These are phyloP conservation scores for Phytophthora niederhauseri DNA, from an alignment of 352 stramenopile species.

Conservation along the genomic window DNA sequence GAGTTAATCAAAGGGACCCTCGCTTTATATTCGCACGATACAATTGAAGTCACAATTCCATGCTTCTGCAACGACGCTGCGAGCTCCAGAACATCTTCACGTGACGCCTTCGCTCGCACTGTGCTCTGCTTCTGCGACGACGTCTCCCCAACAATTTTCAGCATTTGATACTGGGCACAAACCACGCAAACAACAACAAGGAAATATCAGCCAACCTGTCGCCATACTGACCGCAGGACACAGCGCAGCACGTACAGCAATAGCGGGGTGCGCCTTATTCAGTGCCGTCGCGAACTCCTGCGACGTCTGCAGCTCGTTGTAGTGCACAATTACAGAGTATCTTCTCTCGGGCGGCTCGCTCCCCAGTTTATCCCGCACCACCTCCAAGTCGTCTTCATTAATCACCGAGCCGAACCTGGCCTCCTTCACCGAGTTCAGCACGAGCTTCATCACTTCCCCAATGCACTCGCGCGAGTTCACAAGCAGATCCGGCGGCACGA, in stretches of 20 bases:
- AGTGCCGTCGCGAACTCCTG: constrained; percentile 85
- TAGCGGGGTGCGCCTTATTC: constrained; percentile 69
- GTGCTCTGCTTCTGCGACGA: constrained; percentile 79
- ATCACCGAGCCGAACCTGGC: constrained; percentile 64
- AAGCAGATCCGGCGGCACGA: constrained; percentile 61
- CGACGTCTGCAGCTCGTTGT: constrained; percentile 92
- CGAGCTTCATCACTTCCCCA: constrained; percentile 68
- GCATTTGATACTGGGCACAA: constrained; percentile 70
- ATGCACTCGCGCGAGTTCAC: constrained; percentile 67
- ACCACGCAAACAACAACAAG: constrained; percentile 1
- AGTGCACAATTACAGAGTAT: constrained; percentile 93
- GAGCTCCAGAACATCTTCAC: constrained; percentile 80
- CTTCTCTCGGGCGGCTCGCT: constrained; percentile 63
- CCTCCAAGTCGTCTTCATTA: constrained; percentile 53
- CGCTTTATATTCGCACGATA: constrained; percentile 78
- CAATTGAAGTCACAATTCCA: constrained; percentile 82
- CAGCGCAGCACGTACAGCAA: constrained; percentile 50
- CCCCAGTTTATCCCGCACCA: constrained; percentile 52
- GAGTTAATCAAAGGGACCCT: constrained; percentile 70
- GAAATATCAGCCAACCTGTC: constrained; percentile 12
- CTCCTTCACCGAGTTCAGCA: constrained; percentile 69
- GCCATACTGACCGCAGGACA: neutral
- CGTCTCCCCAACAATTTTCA: constrained; percentile 80
- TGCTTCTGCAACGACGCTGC: constrained; percentile 64
- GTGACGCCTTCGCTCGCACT: constrained; percentile 64